Conservation (phyloP, 768 basidiomycete genomes). For the Lactifluus volemus region DNA sequence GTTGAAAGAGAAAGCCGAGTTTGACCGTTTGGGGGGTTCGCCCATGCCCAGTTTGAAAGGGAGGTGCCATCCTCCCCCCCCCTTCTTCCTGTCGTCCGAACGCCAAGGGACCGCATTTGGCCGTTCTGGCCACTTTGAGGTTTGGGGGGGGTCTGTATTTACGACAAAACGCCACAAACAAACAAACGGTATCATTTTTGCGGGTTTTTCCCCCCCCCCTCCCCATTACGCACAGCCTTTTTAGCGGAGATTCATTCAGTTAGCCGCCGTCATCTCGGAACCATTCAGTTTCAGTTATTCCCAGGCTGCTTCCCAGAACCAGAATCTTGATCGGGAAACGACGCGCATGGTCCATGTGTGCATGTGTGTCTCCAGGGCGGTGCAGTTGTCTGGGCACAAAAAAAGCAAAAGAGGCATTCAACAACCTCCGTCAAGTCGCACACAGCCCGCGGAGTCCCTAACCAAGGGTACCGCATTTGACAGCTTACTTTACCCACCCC, state of each 20-base stretch:
- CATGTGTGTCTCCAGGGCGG: slow-evolving; percentile 13
- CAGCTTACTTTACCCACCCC: slow-evolving; percentile 1
- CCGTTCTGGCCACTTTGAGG: not conserved
- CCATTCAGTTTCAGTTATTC: slow-evolving; percentile 2
- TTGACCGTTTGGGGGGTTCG: not conserved
- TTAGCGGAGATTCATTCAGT: slow-evolving; percentile 6
- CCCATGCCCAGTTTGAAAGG: not conserved
- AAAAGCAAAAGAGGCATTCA: slow-evolving; percentile 6
- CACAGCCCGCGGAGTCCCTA: slow-evolving; percentile 9
- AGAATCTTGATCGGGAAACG: slow-evolving; percentile 15
- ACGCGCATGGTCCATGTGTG: not conserved
- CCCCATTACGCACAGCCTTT: slow-evolving; percentile 16
- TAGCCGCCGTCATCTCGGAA: slow-evolving; percentile 9
- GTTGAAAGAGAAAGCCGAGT: slow-evolving; percentile 5
- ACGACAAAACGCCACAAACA: slow-evolving; percentile 14
- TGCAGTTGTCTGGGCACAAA: slow-evolving; percentile 7
- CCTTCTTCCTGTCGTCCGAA: no score
- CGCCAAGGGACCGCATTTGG: slow-evolving; percentile 2
- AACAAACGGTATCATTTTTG: slow-evolving; percentile 5
- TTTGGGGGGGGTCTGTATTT: not conserved
- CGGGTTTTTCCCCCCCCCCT: not conserved
- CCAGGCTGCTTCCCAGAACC: slow-evolving; percentile 16
- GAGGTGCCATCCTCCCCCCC: no score
- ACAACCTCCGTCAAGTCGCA: slow-evolving; percentile 2
- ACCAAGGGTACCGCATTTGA: not conserved